phyloP scores from a whole-genome alignment of 192 early-diverging fungal species.

The Podila epigama region DNA sequence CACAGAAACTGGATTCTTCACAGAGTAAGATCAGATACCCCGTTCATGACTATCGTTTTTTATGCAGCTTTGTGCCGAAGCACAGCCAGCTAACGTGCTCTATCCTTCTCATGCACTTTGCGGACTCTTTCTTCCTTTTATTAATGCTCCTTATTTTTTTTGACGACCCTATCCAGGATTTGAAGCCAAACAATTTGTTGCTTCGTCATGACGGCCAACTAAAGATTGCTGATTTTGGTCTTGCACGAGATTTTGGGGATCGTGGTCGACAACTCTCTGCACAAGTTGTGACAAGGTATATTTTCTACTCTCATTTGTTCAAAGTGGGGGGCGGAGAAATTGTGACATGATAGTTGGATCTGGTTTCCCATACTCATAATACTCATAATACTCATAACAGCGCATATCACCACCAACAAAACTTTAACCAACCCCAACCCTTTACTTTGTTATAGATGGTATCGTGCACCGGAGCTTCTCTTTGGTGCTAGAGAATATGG shows the following conservation, averaged over 20 bases:
- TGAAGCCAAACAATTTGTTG: constrained; percentile 89
- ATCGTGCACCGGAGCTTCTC: constrained; percentile 94
- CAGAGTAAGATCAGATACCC: constrained; percentile 64
- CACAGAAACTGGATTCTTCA: constrained; percentile 93
- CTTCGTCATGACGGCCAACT: constrained; percentile 86
- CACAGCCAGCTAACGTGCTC: too few relatives aligned
- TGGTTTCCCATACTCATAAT: too few relatives aligned
- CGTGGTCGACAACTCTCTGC: constrained; percentile 82
- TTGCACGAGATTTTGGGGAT: constrained; percentile 96
- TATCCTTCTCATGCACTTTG: background rate
- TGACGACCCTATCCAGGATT: constrained; percentile 59
- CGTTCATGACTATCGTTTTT: background rate
- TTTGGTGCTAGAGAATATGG: constrained; percentile 90
- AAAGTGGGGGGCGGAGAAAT: background rate
- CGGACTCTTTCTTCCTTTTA: background rate
- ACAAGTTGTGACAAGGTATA: constrained; percentile 87
- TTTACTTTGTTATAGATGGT: constrained; percentile 71
- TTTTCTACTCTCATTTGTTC: background rate
- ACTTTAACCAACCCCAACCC: too few relatives aligned
- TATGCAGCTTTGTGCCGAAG: background rate
- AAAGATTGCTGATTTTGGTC: constrained; percentile 98
- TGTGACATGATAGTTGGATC: background rate
- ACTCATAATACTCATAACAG: too few relatives aligned
- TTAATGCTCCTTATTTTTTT: too few relatives aligned
- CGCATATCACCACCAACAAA: too few relatives aligned